Evolutionary conservation across 306 rosid genomes (phyloP).

Genomic region (Luffa acutangula): DNA sequence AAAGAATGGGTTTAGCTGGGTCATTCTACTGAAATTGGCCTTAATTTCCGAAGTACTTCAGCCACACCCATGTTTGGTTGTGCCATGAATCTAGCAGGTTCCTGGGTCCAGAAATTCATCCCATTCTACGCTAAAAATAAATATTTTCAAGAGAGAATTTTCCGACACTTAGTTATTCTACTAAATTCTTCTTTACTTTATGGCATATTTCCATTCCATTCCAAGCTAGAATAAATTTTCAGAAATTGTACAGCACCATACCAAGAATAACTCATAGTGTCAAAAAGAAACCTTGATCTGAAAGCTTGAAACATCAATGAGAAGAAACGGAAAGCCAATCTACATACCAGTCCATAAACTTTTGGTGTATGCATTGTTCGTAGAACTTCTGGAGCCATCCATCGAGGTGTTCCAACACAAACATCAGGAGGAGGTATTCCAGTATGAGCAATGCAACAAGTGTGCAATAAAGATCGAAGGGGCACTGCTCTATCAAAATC

Average conservation of each 20-base stretch:
- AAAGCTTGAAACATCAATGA: not conserved
- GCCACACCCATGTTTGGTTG: too few species aligned
- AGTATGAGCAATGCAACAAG: constrained; percentile 74
- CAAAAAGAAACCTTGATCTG: not conserved
- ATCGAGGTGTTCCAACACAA: constrained; percentile 93
- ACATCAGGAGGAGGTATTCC: constrained; percentile 72
- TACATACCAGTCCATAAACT: constrained; percentile 72
- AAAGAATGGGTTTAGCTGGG: too few species aligned
- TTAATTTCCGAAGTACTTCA: too few species aligned
- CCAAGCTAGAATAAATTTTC: not conserved
- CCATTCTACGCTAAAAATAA: not conserved
- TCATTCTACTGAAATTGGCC: too few species aligned
- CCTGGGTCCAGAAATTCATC: not conserved
- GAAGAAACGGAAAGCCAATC: not conserved
- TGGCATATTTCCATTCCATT: not conserved
- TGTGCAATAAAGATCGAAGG: constrained; percentile 61
- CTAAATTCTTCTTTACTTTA: not conserved
- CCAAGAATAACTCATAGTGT: not conserved
- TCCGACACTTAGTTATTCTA: not conserved
- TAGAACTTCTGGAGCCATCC: constrained; percentile 99
- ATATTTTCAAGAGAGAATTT: not conserved
- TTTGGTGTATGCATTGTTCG: constrained; percentile 52
- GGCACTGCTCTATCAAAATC: constrained; percentile 98
- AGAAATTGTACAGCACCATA: not conserved
- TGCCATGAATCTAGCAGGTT: too few species aligned